A percentile compares a stretch with the other conserved stretches of the same genome.
These are phyloP conservation scores for Tuber brumale DNA, from an alignment of 495 filamentous ascomycete species.

Conservation along the genomic window DNA sequence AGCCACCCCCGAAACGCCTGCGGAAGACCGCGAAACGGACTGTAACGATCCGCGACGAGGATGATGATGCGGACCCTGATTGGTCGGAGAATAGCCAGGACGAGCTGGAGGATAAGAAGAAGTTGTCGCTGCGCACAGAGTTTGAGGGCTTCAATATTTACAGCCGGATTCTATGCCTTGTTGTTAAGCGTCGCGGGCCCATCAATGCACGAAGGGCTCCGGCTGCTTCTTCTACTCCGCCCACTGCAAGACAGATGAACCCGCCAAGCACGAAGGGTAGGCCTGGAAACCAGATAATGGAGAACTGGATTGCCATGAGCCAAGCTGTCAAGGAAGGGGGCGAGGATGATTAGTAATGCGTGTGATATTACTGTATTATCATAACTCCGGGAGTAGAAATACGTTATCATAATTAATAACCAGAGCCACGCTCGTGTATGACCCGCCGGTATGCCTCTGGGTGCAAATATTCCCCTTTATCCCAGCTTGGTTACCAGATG, in stretches of 20 bases:
- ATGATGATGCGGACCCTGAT: slow-evolving; percentile 13
- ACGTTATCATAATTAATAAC: neutral
- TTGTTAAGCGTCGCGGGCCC: slow-evolving; percentile 66
- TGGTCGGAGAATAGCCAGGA: slow-evolving; percentile 32
- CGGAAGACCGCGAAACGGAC: slow-evolving; percentile 43
- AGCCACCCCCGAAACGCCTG: slow-evolving; percentile 47
- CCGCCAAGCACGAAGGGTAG: neutral
- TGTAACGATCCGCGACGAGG: slow-evolving; percentile 33
- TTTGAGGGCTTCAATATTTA: slow-evolving; percentile 96
- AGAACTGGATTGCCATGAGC: slow-evolving; percentile 41
- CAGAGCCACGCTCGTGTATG: neutral
- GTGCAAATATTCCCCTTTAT: neutral
- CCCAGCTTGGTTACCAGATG: neutral
- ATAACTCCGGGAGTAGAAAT: neutral
- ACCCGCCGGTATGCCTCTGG: neutral
- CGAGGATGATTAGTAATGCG: slow-evolving; percentile 18
- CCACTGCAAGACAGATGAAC: neutral
- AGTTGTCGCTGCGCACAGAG: slow-evolving; percentile 69
- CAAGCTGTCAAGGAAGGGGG: slow-evolving; percentile 35
- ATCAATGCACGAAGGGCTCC: slow-evolving; percentile 38
- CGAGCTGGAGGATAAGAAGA: slow-evolving; percentile 73
- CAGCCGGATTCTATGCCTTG: slow-evolving; percentile 79
- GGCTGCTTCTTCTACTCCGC: slow-evolving; percentile 6
- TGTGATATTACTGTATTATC: neutral
- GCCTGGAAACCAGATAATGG: slow-evolving; percentile 28